A percentile compares a stretch with the other conserved stretches of the same genome.
Conservation (phyloP, 306 rosid genomes). For the Coriaria nepalensis region DNA sequence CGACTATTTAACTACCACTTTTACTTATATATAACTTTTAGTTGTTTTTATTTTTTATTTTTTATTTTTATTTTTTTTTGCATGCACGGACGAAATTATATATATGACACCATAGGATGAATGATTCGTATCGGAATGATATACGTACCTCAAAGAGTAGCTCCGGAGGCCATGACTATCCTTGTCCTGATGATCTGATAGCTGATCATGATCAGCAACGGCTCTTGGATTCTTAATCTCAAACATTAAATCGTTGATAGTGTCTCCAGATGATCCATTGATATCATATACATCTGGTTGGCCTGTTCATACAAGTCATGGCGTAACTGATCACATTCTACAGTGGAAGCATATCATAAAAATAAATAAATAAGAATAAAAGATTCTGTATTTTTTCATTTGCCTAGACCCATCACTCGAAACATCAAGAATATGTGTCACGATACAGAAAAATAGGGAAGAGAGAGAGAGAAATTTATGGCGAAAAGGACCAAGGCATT, state of each 20-base stretch:
- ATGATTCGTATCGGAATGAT: no score
- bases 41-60: no score
- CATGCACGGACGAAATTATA: neutral
- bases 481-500: neutral
- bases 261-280: conserved; percentile 89
- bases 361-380: no score
- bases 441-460: neutral
- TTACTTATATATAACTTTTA: no score
- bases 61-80: no score
- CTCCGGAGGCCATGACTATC: conserved; percentile 65
- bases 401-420: no score
- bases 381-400: no score
- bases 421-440: neutral
- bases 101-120: neutral
- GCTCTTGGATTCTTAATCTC: conserved; percentile 49
- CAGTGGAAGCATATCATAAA: no score
- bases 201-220: conserved; percentile 15
- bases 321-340: no score
- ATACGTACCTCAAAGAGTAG: conserved; percentile 67
- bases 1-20: no score
- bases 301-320: conserved; percentile 24
- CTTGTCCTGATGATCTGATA: conserved; percentile 47
- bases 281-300: conserved; percentile 67
- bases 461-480: conserved; percentile 4
- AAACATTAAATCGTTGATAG: conserved; percentile 61